Base-by-base conservation (phyloP, 2,329 filamentous ascomycete species). In the Fusarium sulawesiense region DNA sequence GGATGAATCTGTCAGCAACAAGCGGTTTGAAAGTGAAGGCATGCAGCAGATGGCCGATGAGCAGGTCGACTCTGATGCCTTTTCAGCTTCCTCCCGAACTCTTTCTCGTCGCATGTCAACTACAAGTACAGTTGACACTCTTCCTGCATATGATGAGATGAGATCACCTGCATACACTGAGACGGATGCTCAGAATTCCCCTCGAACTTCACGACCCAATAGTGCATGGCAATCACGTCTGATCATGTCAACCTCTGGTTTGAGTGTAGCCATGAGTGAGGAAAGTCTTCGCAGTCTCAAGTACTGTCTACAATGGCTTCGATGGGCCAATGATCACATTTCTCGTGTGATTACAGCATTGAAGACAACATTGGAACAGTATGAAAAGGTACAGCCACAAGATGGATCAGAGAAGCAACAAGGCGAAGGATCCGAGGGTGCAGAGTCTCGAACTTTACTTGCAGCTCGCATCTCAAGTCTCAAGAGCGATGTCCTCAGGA, bases 251-350 rank as follows among this genome's bases (percentile, higher is more conserved):
- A 98, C 95, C 0, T 97, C 94, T 1, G 95, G 94, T 1, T 86
- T 98, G 1, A 94, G 94, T 68, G 91, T 97, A 18, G 94, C 96
- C 2, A 93, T 99, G 87, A 97, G 92, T 75, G 92, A 97, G 20
- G 92, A 96, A 75, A 97, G 93, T 23, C 83, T 98, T 11, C 88
- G 90, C 54, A 96, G 92, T 66, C 83, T 99, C 44, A 93, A 93
- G 73, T 95, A 93, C 74, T 98, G 94, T 69, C 83, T 98, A 3
- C 87, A 87, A 25, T 92, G 94, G 86, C 83, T 98, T 48, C 88
- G 90, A 27, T 92, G 91, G 86, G 93, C 93, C 3, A 97, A 97
- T 66, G 89, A 89, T 9, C 92, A 93, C 76, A 89, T 98, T 60
- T 89, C 91, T 48, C 89, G 89, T 49, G 87, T 93, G 1, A 92